Percentiles rank a stretch among this genome's conserved stretches.
These are phyloP conservation scores for Oryza rufipogon DNA, from an alignment of 176 grass and related monocot species.

Conservation along the genomic window DNA sequence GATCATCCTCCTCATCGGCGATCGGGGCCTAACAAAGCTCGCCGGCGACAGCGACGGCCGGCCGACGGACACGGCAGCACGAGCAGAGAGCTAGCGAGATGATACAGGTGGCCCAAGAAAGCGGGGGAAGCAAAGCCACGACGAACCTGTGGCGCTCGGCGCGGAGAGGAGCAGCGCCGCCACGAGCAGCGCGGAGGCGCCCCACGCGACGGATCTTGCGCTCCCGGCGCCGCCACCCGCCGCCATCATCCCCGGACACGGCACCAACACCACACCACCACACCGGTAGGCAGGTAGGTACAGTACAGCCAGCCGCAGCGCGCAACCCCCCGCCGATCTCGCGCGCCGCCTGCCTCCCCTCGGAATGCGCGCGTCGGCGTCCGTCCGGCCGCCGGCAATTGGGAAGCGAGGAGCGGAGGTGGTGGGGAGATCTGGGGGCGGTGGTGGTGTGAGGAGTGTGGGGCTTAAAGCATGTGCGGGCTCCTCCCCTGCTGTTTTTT, in stretches of 20 bases:
- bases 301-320: background rate
- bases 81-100: background rate
- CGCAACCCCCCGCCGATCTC: background rate
- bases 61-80: background rate
- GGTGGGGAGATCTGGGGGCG: constrained; percentile 28
- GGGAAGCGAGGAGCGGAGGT: constrained; percentile 7
- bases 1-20: background rate
- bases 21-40: constrained; percentile 18
- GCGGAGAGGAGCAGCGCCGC: constrained; percentile 50
- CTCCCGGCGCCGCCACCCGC: constrained; percentile 6
- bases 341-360: background rate
- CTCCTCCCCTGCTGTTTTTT: constrained; percentile 28
- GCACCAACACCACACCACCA: no score
- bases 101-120: no score
- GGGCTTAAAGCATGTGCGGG: constrained; percentile 53
- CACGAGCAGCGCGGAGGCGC: constrained; percentile 44
- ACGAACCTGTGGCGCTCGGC: constrained; percentile 58
- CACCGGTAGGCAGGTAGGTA: background rate
- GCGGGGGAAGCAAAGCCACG: background rate
- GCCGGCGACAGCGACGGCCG: background rate
- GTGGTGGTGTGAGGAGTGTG: constrained; percentile 24
- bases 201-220: constrained; percentile 49
- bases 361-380: constrained; percentile 18
- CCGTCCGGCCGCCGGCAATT: background rate
- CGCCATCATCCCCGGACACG: constrained; percentile 35